Evolutionary conservation across 768 basidiomycete genomes (phyloP), one percentile per base, ranked within the genome.

Genomic region (Leccinum obscurum): DNA sequence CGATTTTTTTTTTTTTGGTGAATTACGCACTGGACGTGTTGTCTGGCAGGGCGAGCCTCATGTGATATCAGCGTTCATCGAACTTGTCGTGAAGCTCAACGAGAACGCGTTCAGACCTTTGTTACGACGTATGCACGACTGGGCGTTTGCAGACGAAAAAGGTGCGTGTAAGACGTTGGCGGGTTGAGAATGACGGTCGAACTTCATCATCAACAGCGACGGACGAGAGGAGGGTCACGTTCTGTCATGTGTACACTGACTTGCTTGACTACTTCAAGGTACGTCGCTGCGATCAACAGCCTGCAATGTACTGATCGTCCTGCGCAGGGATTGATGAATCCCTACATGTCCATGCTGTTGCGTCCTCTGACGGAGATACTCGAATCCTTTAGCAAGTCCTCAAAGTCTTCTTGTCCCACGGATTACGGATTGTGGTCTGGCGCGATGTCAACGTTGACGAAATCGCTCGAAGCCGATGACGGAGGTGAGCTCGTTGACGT

Each of bases 181-280:
- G 15, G 3, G 41, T 24, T 59, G 63, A 53, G n/a, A 37, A 37
- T 44, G 46, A 59, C 28, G 30, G 1, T 26, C 60, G 1, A 39
- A 32, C n/a, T 28, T 30, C 8, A 28, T 30, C 10, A 20, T 2
- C 55, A 20, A 49, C 26, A 70, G 66, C 62, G 55, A 75, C 75
- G 15, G 71, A 76, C 8, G 76, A 79, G 13, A 83, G 87, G 26
- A 87, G 84, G 67, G 78, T 86, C 22, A 86, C 86, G 0, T 92
- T 98, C 68, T 88, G 87, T 65, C 85, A 85, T 61, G 76, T 92
- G 15, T 91, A 95, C 70, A 77, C 79, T 24, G 78, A 83, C 1
- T 77, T 99, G 15, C 77, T 98, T 20, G 87, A 90, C 62, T 93
- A 87, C 77, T 96, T 98, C 81, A 93, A 93, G 84, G 94, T 88